phyloP scores from a whole-genome alignment of 2,329 filamentous ascomycete species.

The Pyrenochaeta sp. region DNA sequence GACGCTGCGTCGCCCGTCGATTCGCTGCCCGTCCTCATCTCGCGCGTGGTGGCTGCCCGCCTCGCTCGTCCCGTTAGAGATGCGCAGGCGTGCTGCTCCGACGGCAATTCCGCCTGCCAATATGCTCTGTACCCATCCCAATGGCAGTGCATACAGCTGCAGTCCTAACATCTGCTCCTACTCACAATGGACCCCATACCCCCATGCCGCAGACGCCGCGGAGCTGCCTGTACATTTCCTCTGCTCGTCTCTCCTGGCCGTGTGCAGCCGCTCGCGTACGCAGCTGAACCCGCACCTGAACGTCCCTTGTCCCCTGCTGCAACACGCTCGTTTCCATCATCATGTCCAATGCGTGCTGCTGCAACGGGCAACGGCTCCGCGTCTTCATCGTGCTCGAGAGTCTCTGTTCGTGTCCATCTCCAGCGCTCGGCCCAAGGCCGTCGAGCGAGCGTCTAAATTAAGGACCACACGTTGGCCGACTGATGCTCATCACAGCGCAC shows the following conservation, averaged over 20 bases:
- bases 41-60: too few species aligned
- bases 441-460: constrained; percentile 20
- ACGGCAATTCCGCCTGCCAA: too few species aligned
- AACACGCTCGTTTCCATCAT: background rate
- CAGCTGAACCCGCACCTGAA: background rate
- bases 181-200: too few species aligned
- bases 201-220: background rate
- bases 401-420: background rate
- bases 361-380: constrained; percentile 4
- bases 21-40: too few species aligned
- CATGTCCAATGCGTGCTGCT: background rate
- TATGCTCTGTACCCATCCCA: too few species aligned
- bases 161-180: background rate
- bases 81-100: too few species aligned
- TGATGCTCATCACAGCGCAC: constrained; percentile 1
- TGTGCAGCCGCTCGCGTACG: background rate
- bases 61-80: too few species aligned
- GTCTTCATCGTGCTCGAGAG: background rate
- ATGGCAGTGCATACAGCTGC: too few species aligned
- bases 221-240: background rate
- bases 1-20: too few species aligned
- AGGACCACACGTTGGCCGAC: constrained; percentile 17
- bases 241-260: background rate
- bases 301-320: background rate
- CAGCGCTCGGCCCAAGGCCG: background rate